Evolutionary conservation across 2,329 filamentous ascomycete species (phyloP), one percentile per base, ranked within the genome.

Genomic region (Cladobotryum protrusum): DNA sequence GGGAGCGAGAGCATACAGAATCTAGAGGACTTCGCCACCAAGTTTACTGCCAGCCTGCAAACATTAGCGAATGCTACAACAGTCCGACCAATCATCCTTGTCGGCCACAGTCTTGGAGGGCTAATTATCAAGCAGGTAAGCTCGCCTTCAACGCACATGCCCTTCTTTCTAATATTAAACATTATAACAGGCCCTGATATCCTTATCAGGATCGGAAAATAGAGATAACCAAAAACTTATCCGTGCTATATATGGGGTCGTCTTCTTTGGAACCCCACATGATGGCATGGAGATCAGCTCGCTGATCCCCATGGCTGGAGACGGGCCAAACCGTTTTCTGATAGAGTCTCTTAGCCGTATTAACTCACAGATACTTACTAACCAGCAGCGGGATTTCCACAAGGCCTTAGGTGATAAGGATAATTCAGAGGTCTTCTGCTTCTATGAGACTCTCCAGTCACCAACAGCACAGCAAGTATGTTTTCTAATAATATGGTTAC

Each of bases 381-480:
- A 5, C 15, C 47, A 47, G 37, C 49, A 54, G 9, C 34, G 46
- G 11, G 49, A 50, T 29, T 54, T 54, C 34, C 15, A 37, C n/a
- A 32, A 18, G 11, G 49, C 53, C 8, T 34, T 61, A 11, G 54
- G 53, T 2, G 19, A 11, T 12, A 35, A 55, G 39, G 52, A 50
- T 5, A 41, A 53, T 2, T 54, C 50, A 12, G 54, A 60, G 48
- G 37, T 61, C 12, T 40, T 59, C 24, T 62, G 56, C 45, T 63
- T 60, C 46, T 61, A 60, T 41, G 59, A 63, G 48, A 63, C 61
- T 2, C 15, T 49, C 12, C 17, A 49, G 37, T 63, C 60, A 18
- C 59, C 53, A 11, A 61, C 60, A 14, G 59, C 60, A 53, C 43
- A 49, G 43, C 20, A 52, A 18, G n/a, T n/a, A 49, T 45, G 37